Evolutionary conservation across 1,284 basidiomycete genomes (phyloP).

Genomic region (Cutaneotrichosporon cavernicola): DNA sequence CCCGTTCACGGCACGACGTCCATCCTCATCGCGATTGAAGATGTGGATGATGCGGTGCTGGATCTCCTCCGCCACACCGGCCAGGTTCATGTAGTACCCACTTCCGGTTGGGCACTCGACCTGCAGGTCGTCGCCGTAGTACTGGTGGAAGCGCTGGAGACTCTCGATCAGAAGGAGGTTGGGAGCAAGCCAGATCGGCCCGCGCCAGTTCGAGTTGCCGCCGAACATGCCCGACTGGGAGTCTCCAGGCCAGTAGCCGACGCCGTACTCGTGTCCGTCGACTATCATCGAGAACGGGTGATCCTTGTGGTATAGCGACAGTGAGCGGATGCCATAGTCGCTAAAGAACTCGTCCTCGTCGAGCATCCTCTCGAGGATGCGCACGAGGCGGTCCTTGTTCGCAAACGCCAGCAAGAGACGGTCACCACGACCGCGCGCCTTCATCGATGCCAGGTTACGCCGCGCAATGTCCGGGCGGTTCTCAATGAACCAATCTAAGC

Average conservation of each 20-base stretch:
- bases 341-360: conserved; percentile 95
- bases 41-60: conserved; percentile 95
- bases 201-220: conserved; percentile 91
- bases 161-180: conserved; percentile 66
- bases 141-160: conserved; percentile 95
- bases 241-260: conserved; percentile 97
- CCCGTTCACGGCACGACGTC: conserved; percentile 85
- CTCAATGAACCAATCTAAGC: conserved; percentile 97
- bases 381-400: conserved; percentile 81
- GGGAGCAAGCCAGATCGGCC: conserved; percentile 82
- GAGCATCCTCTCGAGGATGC: conserved; percentile 92
- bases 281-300: conserved; percentile 94
- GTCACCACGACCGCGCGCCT: conserved; percentile 77
- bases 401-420: conserved; percentile 85
- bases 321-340: conserved; percentile 90
- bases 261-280: conserved; percentile 84
- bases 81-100: conserved; percentile 93
- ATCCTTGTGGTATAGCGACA: conserved; percentile 86
- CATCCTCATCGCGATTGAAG: conserved; percentile 83
- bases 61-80: conserved; percentile 90
- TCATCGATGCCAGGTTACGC: conserved; percentile 93
- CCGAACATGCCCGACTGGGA: conserved; percentile 91
- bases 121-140: conserved; percentile 82
- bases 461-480: conserved; percentile 81
- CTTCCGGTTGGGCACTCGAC: conserved; percentile 94